Base-by-base conservation (phyloP, 176 grass and related monocot genomes). In the Aegilops longissima region DNA sequence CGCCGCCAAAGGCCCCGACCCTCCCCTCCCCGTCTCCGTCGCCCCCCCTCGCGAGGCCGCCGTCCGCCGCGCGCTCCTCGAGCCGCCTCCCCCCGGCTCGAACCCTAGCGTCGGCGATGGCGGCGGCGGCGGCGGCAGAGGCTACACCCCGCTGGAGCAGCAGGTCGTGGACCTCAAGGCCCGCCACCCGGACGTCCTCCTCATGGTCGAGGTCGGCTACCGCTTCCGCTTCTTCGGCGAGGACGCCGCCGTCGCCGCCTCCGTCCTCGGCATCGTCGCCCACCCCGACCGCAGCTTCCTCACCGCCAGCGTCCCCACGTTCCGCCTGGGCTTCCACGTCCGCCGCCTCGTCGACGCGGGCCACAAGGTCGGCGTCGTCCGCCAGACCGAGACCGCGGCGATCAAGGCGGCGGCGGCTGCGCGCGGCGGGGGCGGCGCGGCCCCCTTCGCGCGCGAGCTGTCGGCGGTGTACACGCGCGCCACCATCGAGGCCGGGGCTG, bases 171-270 rank as follows among this genome's bases (percentile, higher is more conserved):
- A 94, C 65, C 93, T 98, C 44, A 96, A 96, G 81, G 75, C 90
- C 27, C 77, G 80, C 78, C 85, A 98, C 73, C 88, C 96, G 2
- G 90, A 92, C 18, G 84, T 96, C 29, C 74, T 98, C 67, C 87
- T 98, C 78, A 98, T 94, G 93, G 81, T 98, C 73, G 93, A 98
- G 91, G 96, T 98, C 11, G 93, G 96, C 8, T 98, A 98, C 85
- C 76, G 73, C 81, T 96, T 91, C 90, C 86, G 93, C 80, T 98
- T 98, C 90, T 98, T 98, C 75, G 90, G 92, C n/a, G 47, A 92
- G 44, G 93, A 98, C 81, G 96, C 96, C 16, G 90, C 91, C 14
- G 84, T 84, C n/a, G 96, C 92, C n/a, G 88, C 96, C 16, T 29
- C 86, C 70, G 92, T 94, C 24, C 96, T 98, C 39, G 90, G 92